These are phyloP conservation scores for Leucosporidium creatinivorum DNA, from an alignment of 768 basidiomycete species.

Conservation along the genomic window DNA sequence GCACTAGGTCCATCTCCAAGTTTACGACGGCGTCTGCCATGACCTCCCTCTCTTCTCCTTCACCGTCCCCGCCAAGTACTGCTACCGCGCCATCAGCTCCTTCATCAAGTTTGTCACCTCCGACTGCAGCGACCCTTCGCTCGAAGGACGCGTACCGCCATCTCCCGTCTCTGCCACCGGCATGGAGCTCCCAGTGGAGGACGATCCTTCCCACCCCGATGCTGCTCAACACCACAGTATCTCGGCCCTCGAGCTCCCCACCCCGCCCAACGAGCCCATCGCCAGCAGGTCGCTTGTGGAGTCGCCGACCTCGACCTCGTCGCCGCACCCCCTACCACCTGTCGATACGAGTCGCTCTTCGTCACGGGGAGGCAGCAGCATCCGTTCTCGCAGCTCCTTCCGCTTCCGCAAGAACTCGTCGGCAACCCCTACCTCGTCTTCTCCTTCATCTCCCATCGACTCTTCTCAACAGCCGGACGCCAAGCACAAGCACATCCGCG, in stretches of 20 bases:
- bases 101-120: conserved; percentile 43
- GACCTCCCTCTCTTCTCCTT: conserved; percentile 36
- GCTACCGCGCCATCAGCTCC: conserved; percentile 44
- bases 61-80: conserved; percentile 42
- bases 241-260: not conserved
- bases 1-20: conserved; percentile 32
- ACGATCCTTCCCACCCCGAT: conserved; percentile 2
- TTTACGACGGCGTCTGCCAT: conserved; percentile 35
- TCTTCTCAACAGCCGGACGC: not conserved
- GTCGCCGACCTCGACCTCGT: conserved; percentile 1
- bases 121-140: conserved; percentile 10
- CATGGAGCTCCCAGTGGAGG: conserved; percentile 1
- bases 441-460: not conserved
- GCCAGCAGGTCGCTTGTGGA: not conserved
- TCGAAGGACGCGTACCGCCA: conserved; percentile 1
- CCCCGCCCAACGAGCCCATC: not conserved
- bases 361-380: too few species aligned
- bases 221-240: not conserved
- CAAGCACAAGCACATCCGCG: not conserved
- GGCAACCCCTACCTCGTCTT: not conserved
- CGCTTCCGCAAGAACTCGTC: not conserved
- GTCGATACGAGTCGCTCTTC: not conserved
- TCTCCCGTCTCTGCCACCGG: not conserved
- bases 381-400: too few species aligned
- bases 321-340: not conserved